Conservation (phyloP, 805 yeast species). For the Pichia sporocuriosa region DNA sequence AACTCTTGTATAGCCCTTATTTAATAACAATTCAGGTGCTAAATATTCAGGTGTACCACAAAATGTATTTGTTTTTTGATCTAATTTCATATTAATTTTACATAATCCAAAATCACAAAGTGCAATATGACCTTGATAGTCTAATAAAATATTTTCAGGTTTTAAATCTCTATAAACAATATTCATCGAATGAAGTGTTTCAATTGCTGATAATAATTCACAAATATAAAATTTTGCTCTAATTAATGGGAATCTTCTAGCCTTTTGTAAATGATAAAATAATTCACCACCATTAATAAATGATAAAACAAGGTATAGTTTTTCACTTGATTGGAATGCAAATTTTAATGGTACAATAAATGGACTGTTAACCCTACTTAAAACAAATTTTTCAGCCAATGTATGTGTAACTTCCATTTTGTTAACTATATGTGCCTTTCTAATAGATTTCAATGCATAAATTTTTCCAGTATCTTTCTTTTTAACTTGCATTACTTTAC, state of each 20-base stretch:
- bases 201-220: conserved; percentile 87
- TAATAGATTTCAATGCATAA: conserved; percentile 87
- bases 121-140: conserved; percentile 96
- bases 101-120: conserved; percentile 96
- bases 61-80: conserved; percentile 82
- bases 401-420: conserved; percentile 95
- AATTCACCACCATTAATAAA: conserved; percentile 97
- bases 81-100: conserved; percentile 87
- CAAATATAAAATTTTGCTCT: conserved; percentile 92
- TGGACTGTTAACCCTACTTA: conserved; percentile 89
- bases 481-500: conserved; percentile 97
- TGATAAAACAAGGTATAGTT: conserved; percentile 80
- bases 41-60: conserved; percentile 98
- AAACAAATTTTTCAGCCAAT: conserved; percentile 89
- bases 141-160: conserved; percentile 91
- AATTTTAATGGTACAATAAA: conserved; percentile 95
- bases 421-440: conserved; percentile 91
- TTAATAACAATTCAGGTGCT: conserved; percentile 88
- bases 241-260: conserved; percentile 81
- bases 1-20: conserved; percentile 89
- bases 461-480: conserved; percentile 93
- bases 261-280: conserved; percentile 87
- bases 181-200: conserved; percentile 82
- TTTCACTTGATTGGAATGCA: conserved; percentile 95
- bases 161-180: conserved; percentile 93